Evolutionary conservation across 176 grass and related monocot genomes (phyloP).

Genomic region (Carex pumila): DNA sequence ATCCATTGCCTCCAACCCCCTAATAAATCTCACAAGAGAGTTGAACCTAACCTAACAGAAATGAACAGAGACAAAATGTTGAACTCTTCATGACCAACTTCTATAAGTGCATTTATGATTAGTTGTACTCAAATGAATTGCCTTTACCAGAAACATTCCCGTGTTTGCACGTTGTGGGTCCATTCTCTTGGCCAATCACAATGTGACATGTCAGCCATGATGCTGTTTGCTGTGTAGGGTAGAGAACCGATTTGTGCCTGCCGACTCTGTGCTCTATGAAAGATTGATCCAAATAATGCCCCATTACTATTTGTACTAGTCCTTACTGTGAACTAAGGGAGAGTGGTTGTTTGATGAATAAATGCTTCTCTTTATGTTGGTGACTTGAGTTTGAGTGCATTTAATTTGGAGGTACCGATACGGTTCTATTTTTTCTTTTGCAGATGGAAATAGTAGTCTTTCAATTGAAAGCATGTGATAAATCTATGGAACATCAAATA

Average conservation of each 20-base stretch:
- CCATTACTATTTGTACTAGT: not conserved
- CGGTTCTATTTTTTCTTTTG: not conserved
- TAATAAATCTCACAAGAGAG: conserved; percentile 7
- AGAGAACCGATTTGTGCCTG: not conserved
- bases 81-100: conserved; percentile 3
- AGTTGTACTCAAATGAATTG: conserved; percentile 3
- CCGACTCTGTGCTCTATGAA: not conserved
- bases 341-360: not conserved
- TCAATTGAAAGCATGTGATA: not conserved
- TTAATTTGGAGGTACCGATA: not conserved
- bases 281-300: not conserved
- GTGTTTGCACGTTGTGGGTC: conserved; percentile 5
- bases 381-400: not conserved
- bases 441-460: not conserved
- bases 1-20: not conserved
- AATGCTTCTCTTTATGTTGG: not conserved
- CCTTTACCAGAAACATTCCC: conserved; percentile 1
- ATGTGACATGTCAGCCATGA: not conserved
- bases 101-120: conserved; percentile 10
- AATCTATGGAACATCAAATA: not conserved
- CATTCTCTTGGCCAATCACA: not conserved
- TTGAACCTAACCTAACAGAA: conserved; percentile 22
- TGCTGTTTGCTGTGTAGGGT: not conserved
- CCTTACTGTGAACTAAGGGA: not conserved
- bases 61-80: conserved; percentile 11